phyloP scores from a whole-genome alignment of 768 basidiomycete species.

The Mycena olivaceomarginata region DNA sequence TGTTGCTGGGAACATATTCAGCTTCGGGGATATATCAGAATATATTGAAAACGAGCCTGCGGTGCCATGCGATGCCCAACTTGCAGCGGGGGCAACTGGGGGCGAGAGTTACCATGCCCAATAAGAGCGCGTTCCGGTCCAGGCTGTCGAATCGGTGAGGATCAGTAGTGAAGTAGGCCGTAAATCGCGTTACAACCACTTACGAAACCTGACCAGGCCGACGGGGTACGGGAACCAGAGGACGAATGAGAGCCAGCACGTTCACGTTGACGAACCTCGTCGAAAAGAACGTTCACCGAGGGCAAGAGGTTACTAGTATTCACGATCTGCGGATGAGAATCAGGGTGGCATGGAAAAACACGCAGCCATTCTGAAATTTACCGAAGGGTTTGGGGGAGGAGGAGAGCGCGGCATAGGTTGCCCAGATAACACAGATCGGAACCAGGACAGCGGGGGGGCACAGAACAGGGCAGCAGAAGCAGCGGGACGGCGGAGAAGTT shows the following conservation, averaged over 20 bases:
- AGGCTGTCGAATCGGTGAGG: conserved; percentile 19
- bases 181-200: not conserved
- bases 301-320: conserved; percentile 41
- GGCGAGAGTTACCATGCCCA: conserved; percentile 17
- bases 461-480: conserved; percentile 1
- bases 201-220: conserved; percentile 40
- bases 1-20: not conserved
- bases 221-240: conserved; percentile 24
- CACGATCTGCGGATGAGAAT: conserved; percentile 37
- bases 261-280: conserved; percentile 37
- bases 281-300: conserved; percentile 40
- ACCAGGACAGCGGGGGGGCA: conserved; percentile 13
- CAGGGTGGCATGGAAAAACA: conserved; percentile 28
- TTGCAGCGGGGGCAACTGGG: conserved; percentile 28
- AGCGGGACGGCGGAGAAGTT: not conserved
- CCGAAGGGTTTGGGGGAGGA: conserved; percentile 31
- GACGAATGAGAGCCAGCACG: conserved; percentile 26
- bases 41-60: conserved; percentile 22
- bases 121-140: conserved; percentile 21
- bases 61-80: conserved; percentile 12
- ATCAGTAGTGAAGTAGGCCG: conserved; percentile 7
- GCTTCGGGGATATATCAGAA: not conserved
- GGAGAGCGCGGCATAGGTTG: conserved; percentile 34
- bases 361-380: conserved; percentile 12
- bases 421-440: not conserved